Conservation (phyloP, 2,329 filamentous ascomycete genomes). For the Endothia cerciana region DNA sequence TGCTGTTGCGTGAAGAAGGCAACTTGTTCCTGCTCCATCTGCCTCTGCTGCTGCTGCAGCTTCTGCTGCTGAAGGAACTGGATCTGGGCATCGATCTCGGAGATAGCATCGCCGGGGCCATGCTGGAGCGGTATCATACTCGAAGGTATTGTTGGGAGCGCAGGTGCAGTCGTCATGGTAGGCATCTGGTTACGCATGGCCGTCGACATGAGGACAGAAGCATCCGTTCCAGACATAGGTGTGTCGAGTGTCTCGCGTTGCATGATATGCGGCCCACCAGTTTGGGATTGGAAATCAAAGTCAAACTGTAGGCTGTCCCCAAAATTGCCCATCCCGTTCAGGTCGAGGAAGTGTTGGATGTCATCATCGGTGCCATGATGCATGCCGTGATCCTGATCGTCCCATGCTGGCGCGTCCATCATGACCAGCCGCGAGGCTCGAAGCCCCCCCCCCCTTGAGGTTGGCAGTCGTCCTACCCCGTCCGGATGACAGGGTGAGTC, state of each 20-base stretch:
- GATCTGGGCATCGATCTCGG: constrained; percentile 67
- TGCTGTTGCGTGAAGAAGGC: constrained; percentile 58
- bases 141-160: constrained; percentile 51
- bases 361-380: constrained; percentile 59
- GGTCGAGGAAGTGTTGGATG: constrained; percentile 67
- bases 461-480: neutral
- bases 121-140: constrained; percentile 50
- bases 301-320: constrained; percentile 62
- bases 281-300: constrained; percentile 56
- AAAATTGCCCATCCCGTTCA: constrained; percentile 59
- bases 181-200: constrained; percentile 51
- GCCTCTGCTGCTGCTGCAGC: constrained; percentile 62
- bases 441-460: neutral
- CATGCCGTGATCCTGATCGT: constrained; percentile 59
- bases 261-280: constrained; percentile 43
- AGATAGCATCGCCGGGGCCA: constrained; percentile 56
- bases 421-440: constrained; percentile 39
- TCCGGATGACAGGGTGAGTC: neutral
- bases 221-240: constrained; percentile 52
- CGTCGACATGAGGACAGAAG: constrained; percentile 42
- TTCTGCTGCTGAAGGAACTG: constrained; percentile 68
- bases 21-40: constrained; percentile 60
- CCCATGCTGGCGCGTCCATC: constrained; percentile 61
- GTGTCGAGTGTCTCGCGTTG: constrained; percentile 53
- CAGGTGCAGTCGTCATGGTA: constrained; percentile 51